Evolutionary conservation across 1,139 yeast genomes (phyloP), one percentile per base, ranked within the genome.

Genomic region (Kodamaea plutei): DNA sequence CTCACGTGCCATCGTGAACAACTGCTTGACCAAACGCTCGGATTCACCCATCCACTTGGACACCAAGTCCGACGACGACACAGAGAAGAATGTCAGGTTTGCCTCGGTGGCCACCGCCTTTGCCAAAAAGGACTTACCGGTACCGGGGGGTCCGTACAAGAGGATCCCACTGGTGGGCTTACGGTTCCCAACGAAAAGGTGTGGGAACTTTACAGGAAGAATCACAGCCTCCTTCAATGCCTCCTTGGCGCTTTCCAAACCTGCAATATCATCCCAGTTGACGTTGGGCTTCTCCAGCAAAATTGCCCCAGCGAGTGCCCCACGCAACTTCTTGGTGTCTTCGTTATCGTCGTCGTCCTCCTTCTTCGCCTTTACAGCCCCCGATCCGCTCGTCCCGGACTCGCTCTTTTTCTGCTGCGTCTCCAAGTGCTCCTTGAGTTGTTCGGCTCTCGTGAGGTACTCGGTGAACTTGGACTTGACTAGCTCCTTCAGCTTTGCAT

Each of bases 41-140:
- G 91, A 79, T 55, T 91, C 98, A 45, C 99, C 99, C 97, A 91
- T 89, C 97, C 97, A 91, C 57, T 91, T 93, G 42, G 95, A 82
- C 4, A 93, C 96, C 49, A 91, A 71, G 56, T 91, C 97, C 8
- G 95, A 84, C 0, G 96, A 87, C 11, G 95, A 84, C 3, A 91
- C 95, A 4, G 96, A 84, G 58, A 91, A 93, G 48, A 91, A 91
- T 0, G 98, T 91, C 0, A 96, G 84, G 52, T 89, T 88, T 32
- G 98, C 96, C 53, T 91, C 99, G 1, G 98, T 91, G 16, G 99
- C 99, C 4, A 91, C 97, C 0, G 98, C 98, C 52, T 91, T 91
- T 10, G 98, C 98, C 37, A 93, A 65, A 55, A 81, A 91, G 1
- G 97, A 89, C 54, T 93, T 93, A 68, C 98, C 99, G 0, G 99